A percentile compares a stretch with the other conserved stretches of the same genome.
Conservation (phyloP, 805 yeast genomes). For the Schizosaccharomyces lindneri region DNA sequence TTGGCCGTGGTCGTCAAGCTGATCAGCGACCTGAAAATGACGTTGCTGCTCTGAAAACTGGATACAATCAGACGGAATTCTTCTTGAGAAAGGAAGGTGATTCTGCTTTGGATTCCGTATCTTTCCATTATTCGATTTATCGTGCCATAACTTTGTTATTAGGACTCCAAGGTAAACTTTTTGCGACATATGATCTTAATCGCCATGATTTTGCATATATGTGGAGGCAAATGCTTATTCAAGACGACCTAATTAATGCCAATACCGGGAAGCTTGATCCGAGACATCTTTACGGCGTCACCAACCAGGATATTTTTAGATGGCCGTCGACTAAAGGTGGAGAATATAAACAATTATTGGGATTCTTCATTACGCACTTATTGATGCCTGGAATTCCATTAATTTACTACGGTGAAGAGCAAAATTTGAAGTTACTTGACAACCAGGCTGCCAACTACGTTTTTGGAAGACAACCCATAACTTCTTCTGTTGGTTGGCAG, state of each 20-base stretch:
- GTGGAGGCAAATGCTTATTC: not conserved
- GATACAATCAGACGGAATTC: not conserved
- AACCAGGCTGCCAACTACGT: conserved; percentile 1
- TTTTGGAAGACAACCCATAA: not conserved
- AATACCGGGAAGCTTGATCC: conserved; percentile 1
- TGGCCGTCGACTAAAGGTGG: not conserved
- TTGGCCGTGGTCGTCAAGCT: not conserved
- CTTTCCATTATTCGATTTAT: conserved; percentile 1
- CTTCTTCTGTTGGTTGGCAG: conserved; percentile 1
- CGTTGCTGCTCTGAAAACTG: not conserved
- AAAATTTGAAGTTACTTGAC: not conserved
- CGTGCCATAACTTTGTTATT: not conserved
- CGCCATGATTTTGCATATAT: not conserved
- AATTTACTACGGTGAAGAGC: conserved; percentile 1
- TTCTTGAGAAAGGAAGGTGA: not conserved
- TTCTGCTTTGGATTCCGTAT: not conserved
- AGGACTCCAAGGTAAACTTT: not conserved
- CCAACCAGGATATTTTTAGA: conserved; percentile 2
- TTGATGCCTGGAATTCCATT: conserved; percentile 1
- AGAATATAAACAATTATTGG: not conserved
- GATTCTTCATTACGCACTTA: not conserved
- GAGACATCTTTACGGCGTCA: not conserved
- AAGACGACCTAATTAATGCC: not conserved
- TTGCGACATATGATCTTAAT: not conserved
- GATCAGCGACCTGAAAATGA: not conserved